These are phyloP conservation scores for Thermothielavioides terrestris DNA, from an alignment of 495 filamentous ascomycete genomes.

Conservation along the genomic window DNA sequence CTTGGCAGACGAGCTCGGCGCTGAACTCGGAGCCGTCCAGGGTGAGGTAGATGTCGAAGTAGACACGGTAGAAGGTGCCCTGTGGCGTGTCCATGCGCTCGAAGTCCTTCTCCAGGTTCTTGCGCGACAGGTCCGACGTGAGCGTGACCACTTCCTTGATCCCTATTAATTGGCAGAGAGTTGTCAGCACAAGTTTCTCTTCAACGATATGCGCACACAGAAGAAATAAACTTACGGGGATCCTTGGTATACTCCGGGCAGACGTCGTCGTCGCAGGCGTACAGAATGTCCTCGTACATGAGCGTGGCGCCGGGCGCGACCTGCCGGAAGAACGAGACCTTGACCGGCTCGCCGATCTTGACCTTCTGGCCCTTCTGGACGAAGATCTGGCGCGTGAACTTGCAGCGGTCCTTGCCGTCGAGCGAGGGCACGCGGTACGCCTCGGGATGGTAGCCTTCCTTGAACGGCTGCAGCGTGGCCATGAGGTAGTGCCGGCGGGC, in stretches of 20 bases:
- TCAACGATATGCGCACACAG: background rate
- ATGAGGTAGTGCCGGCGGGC: conserved; percentile 98
- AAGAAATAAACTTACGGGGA: conserved; percentile 65
- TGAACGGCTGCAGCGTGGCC: conserved; percentile 97
- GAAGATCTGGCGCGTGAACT: conserved; percentile 97
- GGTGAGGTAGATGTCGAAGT: conserved; percentile 77
- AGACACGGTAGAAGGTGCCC: conserved; percentile 91
- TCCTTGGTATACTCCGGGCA: conserved; percentile 99
- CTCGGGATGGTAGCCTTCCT: conserved; percentile 96
- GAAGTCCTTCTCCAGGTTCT: conserved; percentile 98
- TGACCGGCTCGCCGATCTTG: conserved; percentile 98
- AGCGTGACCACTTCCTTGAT: conserved; percentile 99
- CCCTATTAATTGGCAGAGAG: conserved; percentile 43
- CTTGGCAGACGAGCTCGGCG: conserved; percentile 95
- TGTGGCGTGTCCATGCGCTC: conserved; percentile 99
- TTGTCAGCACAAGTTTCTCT: conserved; percentile 19
- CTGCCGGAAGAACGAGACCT: conserved; percentile 97
- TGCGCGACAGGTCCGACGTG: conserved; percentile 90
- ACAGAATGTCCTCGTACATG: conserved; percentile 98
- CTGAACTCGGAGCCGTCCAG: conserved; percentile 97
- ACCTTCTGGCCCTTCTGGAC: conserved; percentile 98
- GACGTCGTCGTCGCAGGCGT: conserved; percentile 95
- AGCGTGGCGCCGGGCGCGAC: conserved; percentile 94
- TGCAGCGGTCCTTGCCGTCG: conserved; percentile 96
- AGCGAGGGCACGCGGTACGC: conserved; percentile 94